Evolutionary conservation across 2,329 filamentous ascomycete genomes (phyloP).

Genomic region (Fusarium sp.): DNA sequence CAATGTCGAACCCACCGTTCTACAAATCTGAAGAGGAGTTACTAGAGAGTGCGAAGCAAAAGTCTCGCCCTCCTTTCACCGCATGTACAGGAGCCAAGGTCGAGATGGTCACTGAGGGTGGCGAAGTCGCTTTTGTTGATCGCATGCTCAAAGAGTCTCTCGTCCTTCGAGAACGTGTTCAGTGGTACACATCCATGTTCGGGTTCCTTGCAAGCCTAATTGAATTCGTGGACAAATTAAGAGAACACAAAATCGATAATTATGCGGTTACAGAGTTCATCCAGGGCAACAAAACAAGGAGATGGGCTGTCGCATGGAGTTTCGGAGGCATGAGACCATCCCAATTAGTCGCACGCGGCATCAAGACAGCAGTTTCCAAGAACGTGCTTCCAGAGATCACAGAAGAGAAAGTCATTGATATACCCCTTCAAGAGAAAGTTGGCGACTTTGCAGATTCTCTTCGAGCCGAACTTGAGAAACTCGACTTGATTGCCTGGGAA

Average conservation of each 20-base stretch:
- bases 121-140: conserved; percentile 80
- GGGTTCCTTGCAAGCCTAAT: conserved; percentile 81
- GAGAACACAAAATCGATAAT: conserved; percentile 73
- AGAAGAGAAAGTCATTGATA: conserved; percentile 58
- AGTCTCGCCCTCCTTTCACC: conserved; percentile 76
- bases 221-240: conserved; percentile 69
- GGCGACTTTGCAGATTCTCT: conserved; percentile 52
- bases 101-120: conserved; percentile 88
- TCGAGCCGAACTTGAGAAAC: conserved; percentile 61
- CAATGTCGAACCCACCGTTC: conserved; percentile 96
- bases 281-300: conserved; percentile 80
- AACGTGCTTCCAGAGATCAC: conserved; percentile 59
- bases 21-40: conserved; percentile 82
- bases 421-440: conserved; percentile 59
- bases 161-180: conserved; percentile 68
- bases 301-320: conserved; percentile 93
- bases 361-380: conserved; percentile 56
- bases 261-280: conserved; percentile 85
- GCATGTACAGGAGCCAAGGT: conserved; percentile 80
- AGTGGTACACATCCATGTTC: conserved; percentile 94
- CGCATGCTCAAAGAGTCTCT: conserved; percentile 79
- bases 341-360: conserved; percentile 59
- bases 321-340: conserved; percentile 76
- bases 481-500: conserved; percentile 72
- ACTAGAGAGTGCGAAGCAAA: conserved; percentile 71